Conservation (phyloP, 2,329 filamentous ascomycete species). For the Zymoseptoria tritici region DNA sequence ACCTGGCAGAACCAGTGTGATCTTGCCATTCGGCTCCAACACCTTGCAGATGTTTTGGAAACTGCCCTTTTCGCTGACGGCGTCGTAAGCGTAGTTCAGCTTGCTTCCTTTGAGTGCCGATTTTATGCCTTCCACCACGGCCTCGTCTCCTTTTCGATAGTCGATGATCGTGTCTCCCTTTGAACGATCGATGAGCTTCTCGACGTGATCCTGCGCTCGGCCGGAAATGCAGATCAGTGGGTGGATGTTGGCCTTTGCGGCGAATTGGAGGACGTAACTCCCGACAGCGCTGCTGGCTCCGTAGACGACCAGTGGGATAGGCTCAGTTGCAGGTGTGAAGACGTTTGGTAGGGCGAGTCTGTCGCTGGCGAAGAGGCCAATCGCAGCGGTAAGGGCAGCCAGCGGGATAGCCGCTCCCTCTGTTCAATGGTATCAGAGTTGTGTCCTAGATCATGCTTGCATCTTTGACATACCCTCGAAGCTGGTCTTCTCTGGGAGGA, state of each 20-base stretch:
- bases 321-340: constrained; percentile 28
- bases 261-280: constrained; percentile 52
- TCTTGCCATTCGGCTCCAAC: constrained; percentile 29
- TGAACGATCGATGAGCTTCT: constrained; percentile 44
- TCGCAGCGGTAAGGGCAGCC: constrained; percentile 40
- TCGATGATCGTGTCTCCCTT: constrained; percentile 55
- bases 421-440: neutral
- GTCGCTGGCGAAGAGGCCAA: constrained; percentile 34
- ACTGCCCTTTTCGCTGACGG: constrained; percentile 23
- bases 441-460: neutral
- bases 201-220: constrained; percentile 45
- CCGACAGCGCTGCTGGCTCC: constrained; percentile 51
- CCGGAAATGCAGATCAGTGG: constrained; percentile 56
- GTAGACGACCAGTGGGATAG: constrained; percentile 39
- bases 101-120: constrained; percentile 24
- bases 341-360: constrained; percentile 38
- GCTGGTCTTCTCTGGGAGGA: constrained; percentile 41
- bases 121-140: constrained; percentile 26
- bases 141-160: constrained; percentile 42
- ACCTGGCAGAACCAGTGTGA: constrained; percentile 30
- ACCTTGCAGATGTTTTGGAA: constrained; percentile 34
- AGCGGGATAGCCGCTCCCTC: constrained; percentile 42
- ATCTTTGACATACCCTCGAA: constrained; percentile 43
- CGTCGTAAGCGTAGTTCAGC: constrained; percentile 28
- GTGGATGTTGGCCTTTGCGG: constrained; percentile 47